Evolutionary conservation across 176 grass and related monocot species (phyloP).

Genomic region (Dactylis glomerata): DNA sequence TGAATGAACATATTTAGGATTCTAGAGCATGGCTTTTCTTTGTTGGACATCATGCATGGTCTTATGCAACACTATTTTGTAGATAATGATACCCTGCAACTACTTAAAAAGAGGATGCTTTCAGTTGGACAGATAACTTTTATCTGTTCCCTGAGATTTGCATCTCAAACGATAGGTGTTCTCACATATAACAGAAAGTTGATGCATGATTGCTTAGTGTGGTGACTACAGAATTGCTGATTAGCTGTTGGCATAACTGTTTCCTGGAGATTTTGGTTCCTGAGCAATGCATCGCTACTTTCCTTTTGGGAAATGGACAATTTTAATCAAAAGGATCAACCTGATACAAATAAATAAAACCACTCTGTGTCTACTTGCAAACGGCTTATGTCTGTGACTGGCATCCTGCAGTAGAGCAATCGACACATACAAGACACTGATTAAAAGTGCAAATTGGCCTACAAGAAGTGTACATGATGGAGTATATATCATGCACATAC

Average conservation of each 20-base stretch:
- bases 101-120: neutral
- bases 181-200: neutral
- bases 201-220: neutral
- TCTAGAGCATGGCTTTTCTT: neutral
- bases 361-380: neutral
- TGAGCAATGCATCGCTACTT: neutral
- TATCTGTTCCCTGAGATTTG: neutral
- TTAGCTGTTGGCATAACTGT: neutral
- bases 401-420: neutral
- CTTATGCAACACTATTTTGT: neutral
- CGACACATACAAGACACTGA: neutral
- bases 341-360: neutral
- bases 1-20: neutral
- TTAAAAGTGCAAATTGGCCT: neutral
- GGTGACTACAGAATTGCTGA: neutral
- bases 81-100: neutral
- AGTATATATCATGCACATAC: no score
- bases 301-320: neutral
- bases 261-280: neutral
- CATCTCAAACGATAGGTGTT: neutral
- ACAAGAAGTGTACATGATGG: no score
- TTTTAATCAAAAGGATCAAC: neutral
- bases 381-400: neutral
- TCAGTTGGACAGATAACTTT: neutral
- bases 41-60: neutral